These are phyloP conservation scores for Pulveroboletus sp. DNA, from an alignment of 768 basidiomycete genomes.

Conservation along the genomic window DNA sequence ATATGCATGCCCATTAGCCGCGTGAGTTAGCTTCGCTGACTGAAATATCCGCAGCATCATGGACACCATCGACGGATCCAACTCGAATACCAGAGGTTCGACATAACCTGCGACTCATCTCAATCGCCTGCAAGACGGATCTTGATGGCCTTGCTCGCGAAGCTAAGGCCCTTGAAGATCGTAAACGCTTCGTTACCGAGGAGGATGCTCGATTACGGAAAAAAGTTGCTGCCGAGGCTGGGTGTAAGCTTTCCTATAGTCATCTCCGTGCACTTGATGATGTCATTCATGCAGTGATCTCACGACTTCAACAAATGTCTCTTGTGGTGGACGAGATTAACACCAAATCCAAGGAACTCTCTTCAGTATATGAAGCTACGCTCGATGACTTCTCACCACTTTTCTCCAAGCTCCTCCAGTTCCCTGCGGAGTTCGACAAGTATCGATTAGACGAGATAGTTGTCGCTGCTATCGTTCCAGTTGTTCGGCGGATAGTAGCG, in stretches of 20 bases:
- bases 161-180: conserved; percentile 78
- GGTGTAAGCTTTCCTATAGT: conserved; percentile 46
- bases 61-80: conserved; percentile 85
- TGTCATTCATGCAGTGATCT: conserved; percentile 53
- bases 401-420: conserved; percentile 75
- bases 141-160: conserved; percentile 89
- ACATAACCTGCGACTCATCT: conserved; percentile 88
- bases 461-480: conserved; percentile 86
- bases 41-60: conserved; percentile 69
- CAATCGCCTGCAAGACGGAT: conserved; percentile 77
- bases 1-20: conserved; percentile 46
- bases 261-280: conserved; percentile 2
- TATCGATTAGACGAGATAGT: conserved; percentile 89
- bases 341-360: conserved; percentile 58
- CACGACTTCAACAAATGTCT: conserved; percentile 74
- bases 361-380: conserved; percentile 65
- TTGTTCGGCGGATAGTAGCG: conserved; percentile 66
- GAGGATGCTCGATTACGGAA: conserved; percentile 73
- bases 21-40: conserved; percentile 85
- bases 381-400: conserved; percentile 70
- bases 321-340: conserved; percentile 72
- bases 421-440: conserved; percentile 67
- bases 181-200: conserved; percentile 64
- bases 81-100: conserved; percentile 95
- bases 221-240: conserved; percentile 73